These are phyloP conservation scores for Auriculariales sp. DNA, from an alignment of 768 basidiomycete genomes.

Conservation along the genomic window DNA sequence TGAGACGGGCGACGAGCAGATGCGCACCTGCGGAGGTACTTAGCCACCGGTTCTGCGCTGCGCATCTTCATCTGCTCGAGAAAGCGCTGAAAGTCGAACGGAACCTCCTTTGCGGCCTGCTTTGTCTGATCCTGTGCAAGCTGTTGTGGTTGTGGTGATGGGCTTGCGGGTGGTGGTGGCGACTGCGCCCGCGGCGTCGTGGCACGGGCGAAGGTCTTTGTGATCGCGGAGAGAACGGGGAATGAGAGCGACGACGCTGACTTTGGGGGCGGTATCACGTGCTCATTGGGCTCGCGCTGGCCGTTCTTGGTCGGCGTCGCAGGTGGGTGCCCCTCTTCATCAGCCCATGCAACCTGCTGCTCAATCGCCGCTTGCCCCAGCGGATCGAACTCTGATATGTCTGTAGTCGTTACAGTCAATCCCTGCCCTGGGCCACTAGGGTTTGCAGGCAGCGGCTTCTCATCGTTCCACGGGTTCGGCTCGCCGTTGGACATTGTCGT, in stretches of 20 bases:
- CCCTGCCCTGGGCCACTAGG: neutral
- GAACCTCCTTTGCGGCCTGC: constrained; percentile 1
- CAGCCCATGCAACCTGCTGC: constrained; percentile 51
- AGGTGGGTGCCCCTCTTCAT: constrained; percentile 46
- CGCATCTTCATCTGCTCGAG: constrained; percentile 86
- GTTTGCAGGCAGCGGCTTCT: neutral
- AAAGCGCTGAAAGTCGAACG: constrained; percentile 89
- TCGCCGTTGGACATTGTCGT: neutral
- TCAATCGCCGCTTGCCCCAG: constrained; percentile 37
- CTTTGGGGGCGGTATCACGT: neutral
- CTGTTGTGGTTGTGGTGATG: neutral
- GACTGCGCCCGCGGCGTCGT: constrained; percentile 33
- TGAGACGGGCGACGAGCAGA: neutral
- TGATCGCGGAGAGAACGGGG: constrained; percentile 6
- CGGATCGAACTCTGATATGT: constrained; percentile 45
- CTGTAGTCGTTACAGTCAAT: neutral
- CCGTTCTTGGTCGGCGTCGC: constrained; percentile 10
- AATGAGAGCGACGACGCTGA: constrained; percentile 11
- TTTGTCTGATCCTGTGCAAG: neutral
- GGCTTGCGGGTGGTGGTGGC: neutral
- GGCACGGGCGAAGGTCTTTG: constrained; percentile 47
- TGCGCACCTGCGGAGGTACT: constrained; percentile 85
- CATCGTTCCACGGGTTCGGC: neutral
- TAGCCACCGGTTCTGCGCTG: constrained; percentile 82
- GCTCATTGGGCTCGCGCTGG: neutral